Evolutionary conservation across 2,329 filamentous ascomycete genomes (phyloP).

Genomic region (Cladophialophora chaetospira): DNA sequence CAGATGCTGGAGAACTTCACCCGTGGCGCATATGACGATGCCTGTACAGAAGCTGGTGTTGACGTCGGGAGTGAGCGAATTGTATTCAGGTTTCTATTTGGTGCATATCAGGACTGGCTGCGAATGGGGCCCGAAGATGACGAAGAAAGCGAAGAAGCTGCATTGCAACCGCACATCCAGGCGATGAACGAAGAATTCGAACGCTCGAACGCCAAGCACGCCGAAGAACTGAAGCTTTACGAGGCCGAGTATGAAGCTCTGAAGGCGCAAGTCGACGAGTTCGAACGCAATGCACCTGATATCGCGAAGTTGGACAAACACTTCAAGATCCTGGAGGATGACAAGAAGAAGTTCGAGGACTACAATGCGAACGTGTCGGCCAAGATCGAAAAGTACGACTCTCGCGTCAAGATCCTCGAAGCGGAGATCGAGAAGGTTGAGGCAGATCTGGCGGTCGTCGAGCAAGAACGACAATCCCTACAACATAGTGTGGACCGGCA

Average conservation of each 20-base stretch:
- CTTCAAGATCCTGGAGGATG: conserved; percentile 91
- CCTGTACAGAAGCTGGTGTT: conserved; percentile 81
- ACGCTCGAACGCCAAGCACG: conserved; percentile 77
- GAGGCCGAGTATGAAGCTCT: conserved; percentile 83
- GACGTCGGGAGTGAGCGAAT: conserved; percentile 90
- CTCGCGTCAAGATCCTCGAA: conserved; percentile 76
- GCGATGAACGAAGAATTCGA: conserved; percentile 89
- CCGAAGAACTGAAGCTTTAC: conserved; percentile 78
- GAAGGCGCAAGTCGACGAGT: conserved; percentile 81
- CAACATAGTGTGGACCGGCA: conserved; percentile 88
- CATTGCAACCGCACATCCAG: conserved; percentile 80
- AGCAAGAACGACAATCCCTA: conserved; percentile 76
- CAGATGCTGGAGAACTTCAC: conserved; percentile 88
- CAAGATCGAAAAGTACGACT: conserved; percentile 86
- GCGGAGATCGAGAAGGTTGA: conserved; percentile 80
- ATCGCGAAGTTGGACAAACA: conserved; percentile 82
- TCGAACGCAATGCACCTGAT: conserved; percentile 83
- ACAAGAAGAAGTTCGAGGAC: conserved; percentile 91
- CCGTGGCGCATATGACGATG: conserved; percentile 79
- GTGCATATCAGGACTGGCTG: conserved; percentile 91
- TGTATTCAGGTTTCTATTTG: conserved; percentile 88
- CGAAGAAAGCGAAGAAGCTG: conserved; percentile 77
- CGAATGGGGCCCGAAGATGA: conserved; percentile 85
- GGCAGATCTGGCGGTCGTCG: conserved; percentile 73
- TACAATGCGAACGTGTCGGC: conserved; percentile 85